Evolutionary conservation across 768 basidiomycete species (phyloP).

Genomic region (Tricholoma terreum): DNA sequence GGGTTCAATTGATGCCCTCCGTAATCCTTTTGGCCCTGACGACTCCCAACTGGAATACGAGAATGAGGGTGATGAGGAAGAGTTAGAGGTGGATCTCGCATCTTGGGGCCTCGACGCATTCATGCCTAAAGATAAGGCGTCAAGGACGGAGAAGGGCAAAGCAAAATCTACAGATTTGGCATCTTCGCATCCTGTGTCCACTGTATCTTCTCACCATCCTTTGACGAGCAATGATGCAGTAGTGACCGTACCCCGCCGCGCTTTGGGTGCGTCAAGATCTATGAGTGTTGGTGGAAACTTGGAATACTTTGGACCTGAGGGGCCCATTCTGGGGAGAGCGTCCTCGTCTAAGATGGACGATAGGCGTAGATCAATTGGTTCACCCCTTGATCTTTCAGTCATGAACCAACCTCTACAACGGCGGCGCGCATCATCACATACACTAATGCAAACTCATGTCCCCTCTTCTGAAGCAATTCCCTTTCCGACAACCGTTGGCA

Average conservation of each 20-base stretch:
- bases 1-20: conserved; percentile 59
- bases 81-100: conserved; percentile 72
- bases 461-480: conserved; percentile 48
- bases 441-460: conserved; percentile 39
- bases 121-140: conserved; percentile 64
- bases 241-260: conserved; percentile 31
- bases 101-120: conserved; percentile 84
- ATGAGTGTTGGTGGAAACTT: conserved; percentile 63
- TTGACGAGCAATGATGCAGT: conserved; percentile 39
- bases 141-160: conserved; percentile 43
- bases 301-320: conserved; percentile 39
- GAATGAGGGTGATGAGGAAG: conserved; percentile 47
- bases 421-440: conserved; percentile 50
- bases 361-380: conserved; percentile 57
- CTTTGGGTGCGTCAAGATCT: conserved; percentile 49
- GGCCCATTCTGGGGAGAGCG: conserved; percentile 21
- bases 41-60: conserved; percentile 55
- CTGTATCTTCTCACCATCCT: conserved; percentile 42
- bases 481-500: conserved; percentile 57
- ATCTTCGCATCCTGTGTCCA: conserved; percentile 37
- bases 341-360: conserved; percentile 30
- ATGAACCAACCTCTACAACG: conserved; percentile 42
- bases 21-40: conserved; percentile 73
- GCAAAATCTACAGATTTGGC: conserved; percentile 33
- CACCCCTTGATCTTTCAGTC: conserved; percentile 52